Conservation (phyloP, 1,284 basidiomycete genomes). For the Wallemia mellicola region DNA sequence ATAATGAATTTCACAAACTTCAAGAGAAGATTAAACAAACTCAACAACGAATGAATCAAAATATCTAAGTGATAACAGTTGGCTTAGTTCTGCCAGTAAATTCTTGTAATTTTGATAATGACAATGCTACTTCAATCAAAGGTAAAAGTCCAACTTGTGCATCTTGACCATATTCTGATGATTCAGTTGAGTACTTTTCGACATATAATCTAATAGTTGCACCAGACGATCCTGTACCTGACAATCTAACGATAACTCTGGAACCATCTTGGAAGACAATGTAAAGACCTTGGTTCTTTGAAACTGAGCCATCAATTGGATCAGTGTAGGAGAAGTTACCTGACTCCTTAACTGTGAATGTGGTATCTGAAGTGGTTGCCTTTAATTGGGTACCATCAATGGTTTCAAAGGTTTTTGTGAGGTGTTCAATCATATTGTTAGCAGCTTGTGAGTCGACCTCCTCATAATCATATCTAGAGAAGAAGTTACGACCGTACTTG, state of each 20-base stretch:
- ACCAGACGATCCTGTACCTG: constrained; percentile 79
- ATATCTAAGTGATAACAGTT: constrained; percentile 58
- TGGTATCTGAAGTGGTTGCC: constrained; percentile 31
- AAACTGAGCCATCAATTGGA: constrained; percentile 77
- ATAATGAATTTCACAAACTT: not conserved
- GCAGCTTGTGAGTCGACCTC: constrained; percentile 80
- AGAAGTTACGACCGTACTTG: constrained; percentile 88
- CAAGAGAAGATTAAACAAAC: not conserved
- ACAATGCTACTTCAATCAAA: constrained; percentile 74
- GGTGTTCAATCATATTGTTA: constrained; percentile 45
- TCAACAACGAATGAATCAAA: not conserved
- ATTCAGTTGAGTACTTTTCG: constrained; percentile 42
- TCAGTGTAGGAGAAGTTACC: constrained; percentile 90
- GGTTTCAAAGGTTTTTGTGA: constrained; percentile 39
- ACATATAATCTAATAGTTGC: constrained; percentile 33
- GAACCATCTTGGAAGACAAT: constrained; percentile 71
- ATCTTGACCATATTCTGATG: constrained; percentile 36
- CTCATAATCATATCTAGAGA: constrained; percentile 91
- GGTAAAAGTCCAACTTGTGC: constrained; percentile 76
- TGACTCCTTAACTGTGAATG: constrained; percentile 47
- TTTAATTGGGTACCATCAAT: constrained; percentile 32
- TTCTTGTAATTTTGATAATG: constrained; percentile 52
- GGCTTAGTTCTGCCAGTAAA: constrained; percentile 65
- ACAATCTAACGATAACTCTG: constrained; percentile 78
- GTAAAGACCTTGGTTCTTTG: constrained; percentile 85